Conservation (phyloP, 2,329 filamentous ascomycete genomes). For the Alternaria sp. region DNA sequence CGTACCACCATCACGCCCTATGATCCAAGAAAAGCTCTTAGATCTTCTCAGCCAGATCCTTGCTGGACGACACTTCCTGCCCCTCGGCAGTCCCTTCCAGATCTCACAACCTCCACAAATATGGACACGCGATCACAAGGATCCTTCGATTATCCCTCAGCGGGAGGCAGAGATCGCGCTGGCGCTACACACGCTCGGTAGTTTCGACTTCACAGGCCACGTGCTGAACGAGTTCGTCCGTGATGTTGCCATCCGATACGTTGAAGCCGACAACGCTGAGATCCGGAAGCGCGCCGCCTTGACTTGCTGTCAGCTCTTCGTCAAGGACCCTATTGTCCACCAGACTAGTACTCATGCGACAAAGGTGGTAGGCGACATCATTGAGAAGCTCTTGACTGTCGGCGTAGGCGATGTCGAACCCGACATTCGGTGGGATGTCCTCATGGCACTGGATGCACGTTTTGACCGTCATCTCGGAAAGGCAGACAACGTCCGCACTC, state of each 20-base stretch:
- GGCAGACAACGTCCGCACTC: slow-evolving; percentile 92
- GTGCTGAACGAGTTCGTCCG: slow-evolving; percentile 98
- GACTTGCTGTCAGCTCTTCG: slow-evolving; percentile 97
- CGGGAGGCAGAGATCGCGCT: slow-evolving; percentile 88
- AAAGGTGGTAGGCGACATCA: slow-evolving; percentile 96
- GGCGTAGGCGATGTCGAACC: slow-evolving; percentile 89
- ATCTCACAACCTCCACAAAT: slow-evolving; percentile 81
- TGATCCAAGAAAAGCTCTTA: slow-evolving; percentile 90
- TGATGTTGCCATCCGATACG: slow-evolving; percentile 96
- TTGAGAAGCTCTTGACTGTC: slow-evolving; percentile 93
- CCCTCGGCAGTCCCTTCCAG: slow-evolving; percentile 88
- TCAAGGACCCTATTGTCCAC: slow-evolving; percentile 95
- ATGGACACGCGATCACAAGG: slow-evolving; percentile 85
- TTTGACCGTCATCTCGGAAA: slow-evolving; percentile 98
- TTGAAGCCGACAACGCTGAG: slow-evolving; percentile 92
- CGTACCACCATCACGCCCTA: slow-evolving; percentile 90
- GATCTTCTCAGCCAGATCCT: slow-evolving; percentile 95
- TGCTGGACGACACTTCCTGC: slow-evolving; percentile 89
- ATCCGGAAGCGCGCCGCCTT: slow-evolving; percentile 93
- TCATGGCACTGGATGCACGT: slow-evolving; percentile 86
- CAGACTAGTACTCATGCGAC: slow-evolving; percentile 97
- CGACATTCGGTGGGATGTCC: slow-evolving; percentile 85
- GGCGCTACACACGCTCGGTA: slow-evolving; percentile 93
- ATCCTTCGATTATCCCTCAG: slow-evolving; percentile 79
- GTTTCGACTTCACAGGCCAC: slow-evolving; percentile 89